Base-by-base conservation (phyloP, 2,329 filamentous ascomycete genomes). In the Sclerotinia nivalis region DNA sequence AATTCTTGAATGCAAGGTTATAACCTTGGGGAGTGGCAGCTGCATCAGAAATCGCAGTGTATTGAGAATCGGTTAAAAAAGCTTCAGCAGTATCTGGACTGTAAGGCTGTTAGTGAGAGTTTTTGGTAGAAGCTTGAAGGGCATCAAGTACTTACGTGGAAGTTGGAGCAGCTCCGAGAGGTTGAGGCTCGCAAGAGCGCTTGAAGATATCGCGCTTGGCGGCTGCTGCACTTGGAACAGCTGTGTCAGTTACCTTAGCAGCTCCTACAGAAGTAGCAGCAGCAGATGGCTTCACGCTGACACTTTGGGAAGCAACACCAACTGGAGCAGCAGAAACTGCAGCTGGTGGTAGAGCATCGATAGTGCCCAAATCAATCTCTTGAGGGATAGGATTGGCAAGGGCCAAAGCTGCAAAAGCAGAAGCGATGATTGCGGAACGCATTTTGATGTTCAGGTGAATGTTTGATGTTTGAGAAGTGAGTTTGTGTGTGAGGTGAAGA, bases 351-450 rank as follows among this genome's bases (percentile, higher is more conserved):
- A 77, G 75, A 43, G 76, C 67, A 71, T 80, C 77, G 62, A 81
- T 77, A 9, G 73, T 68, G 22, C 73, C 76, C 47, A 80, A 77
- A 69, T 82, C 77, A 64, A 82, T 80, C 10, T 74, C 71, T 69
- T 80, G 79, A 58, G 79, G 79, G 56, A 71, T 73, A 34, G 75
- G 74, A 45, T 73, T 73, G 50, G 74, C 72, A 61, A 75, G 49
- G 59, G 73, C 68, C 45, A 76, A 67, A 66, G 72, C 73, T 62
- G 71, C 72, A 60, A 76, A 70, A 52, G 72, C 71, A 49, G 72
- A 72, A 45, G 72, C 20, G n/a, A 75, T 49, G 52, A 74, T 59
- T 20, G 69, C 58, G 37, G 72, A 70, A 69, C 73, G 72, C 74
- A 75, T 75, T 12, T 40, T 68, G n/a, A 40, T 47, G 5, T 9